These are phyloP conservation scores for Polyporus tsugae DNA, from an alignment of 1,284 basidiomycete genomes.

Conservation along the genomic window DNA sequence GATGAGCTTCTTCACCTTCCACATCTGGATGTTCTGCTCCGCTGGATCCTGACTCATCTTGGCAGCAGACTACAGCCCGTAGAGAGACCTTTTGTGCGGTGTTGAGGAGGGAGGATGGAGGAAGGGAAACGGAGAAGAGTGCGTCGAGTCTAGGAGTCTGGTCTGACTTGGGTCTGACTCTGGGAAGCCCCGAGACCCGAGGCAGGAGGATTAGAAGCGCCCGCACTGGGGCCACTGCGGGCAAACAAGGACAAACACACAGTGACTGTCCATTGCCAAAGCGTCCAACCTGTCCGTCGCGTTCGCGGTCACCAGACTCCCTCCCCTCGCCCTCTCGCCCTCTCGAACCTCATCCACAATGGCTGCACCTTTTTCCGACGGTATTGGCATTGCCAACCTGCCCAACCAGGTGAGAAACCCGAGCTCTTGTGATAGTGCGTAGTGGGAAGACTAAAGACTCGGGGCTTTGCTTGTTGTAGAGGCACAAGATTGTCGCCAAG, in stretches of 20 bases:
- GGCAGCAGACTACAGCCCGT: conserved; percentile 30
- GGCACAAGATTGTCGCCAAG: conserved; percentile 97
- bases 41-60: conserved; percentile 82
- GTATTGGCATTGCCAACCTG: conserved; percentile 92
- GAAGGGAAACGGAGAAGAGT: conserved; percentile 13
- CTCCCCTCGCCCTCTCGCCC: not conserved
- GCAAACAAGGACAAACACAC: conserved; percentile 30
- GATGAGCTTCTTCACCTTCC: conserved; percentile 99
- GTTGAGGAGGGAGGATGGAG: conserved; percentile 8
- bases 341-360: conserved; percentile 15
- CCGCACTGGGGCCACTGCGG: conserved; percentile 24
- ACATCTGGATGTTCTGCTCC: conserved; percentile 91
- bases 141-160: not conserved
- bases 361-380: conserved; percentile 55
- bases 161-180: not conserved
- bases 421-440: not conserved
- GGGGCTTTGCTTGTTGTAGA: conserved; percentile 53
- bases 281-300: conserved; percentile 19
- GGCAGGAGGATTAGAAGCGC: conserved; percentile 24
- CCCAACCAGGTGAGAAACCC: conserved; percentile 87
- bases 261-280: conserved; percentile 25
- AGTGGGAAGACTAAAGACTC: conserved; percentile 21
- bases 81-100: conserved; percentile 23
- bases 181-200: not conserved
- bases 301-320: not conserved